phyloP scores from a whole-genome alignment of 2,329 filamentous ascomycete species.

The Penicillium sp. region DNA sequence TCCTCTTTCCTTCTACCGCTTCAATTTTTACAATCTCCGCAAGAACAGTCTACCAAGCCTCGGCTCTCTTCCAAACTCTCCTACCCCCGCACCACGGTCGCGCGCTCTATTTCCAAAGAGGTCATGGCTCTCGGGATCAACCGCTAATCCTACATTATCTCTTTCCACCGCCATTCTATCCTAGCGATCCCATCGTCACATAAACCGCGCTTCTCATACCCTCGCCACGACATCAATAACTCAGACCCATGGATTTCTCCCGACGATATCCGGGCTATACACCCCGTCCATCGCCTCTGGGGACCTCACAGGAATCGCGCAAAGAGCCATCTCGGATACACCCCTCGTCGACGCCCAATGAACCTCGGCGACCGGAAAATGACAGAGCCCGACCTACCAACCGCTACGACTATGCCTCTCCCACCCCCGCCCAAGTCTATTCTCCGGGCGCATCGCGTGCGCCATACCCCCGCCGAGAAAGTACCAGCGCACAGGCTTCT shows the following conservation, averaged over 20 bases:
- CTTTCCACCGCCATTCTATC: slow-evolving; percentile 17
- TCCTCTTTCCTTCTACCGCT: background rate
- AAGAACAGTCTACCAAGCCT: background rate
- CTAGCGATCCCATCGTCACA: background rate
- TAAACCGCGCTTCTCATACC: background rate
- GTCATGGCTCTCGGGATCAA: slow-evolving; percentile 21
- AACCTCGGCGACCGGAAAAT: slow-evolving; percentile 21
- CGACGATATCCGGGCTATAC: slow-evolving; percentile 29
- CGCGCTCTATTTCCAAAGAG: slow-evolving; percentile 18
- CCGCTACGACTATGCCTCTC: slow-evolving; percentile 15
- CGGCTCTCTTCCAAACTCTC: background rate
- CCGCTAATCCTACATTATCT: slow-evolving; percentile 19
- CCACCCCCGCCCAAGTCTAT: slow-evolving; percentile 12
- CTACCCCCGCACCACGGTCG: slow-evolving; percentile 9
- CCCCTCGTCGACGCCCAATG: background rate
- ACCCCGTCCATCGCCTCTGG: slow-evolving; percentile 33
- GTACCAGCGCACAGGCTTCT: slow-evolving; percentile 16
- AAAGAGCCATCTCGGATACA: slow-evolving; percentile 22
- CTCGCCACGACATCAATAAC: background rate
- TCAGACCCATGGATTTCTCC: slow-evolving; percentile 27
- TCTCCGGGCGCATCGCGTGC: slow-evolving; percentile 11
- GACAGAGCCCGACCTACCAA: slow-evolving; percentile 18
- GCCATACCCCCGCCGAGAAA: slow-evolving; percentile 19
- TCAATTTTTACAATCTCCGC: background rate
- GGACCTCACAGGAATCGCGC: slow-evolving; percentile 31